Evolutionary conservation across 2,329 filamentous ascomycete species (phyloP).

Genomic region (Nakataea oryzae): DNA sequence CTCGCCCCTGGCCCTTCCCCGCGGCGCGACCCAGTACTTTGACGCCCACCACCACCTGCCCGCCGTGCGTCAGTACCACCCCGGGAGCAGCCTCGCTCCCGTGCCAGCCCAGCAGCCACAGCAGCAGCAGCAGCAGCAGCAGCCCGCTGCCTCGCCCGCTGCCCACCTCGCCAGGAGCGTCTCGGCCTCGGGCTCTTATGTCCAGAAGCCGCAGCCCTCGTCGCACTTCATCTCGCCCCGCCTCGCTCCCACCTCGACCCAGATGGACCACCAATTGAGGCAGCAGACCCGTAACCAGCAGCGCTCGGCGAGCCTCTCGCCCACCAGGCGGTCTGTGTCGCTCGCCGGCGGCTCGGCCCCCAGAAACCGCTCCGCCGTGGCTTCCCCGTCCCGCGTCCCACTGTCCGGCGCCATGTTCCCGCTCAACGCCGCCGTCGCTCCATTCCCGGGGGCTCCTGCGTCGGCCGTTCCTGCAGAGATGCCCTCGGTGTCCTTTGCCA

Average conservation of each 20-base stretch:
- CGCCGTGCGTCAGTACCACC: neutral
- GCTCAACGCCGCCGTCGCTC: neutral
- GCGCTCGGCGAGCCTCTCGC: constrained; percentile 21
- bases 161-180: neutral
- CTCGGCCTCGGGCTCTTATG: constrained; percentile 10
- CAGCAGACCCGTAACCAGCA: constrained; percentile 9
- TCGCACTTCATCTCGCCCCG: constrained; percentile 16
- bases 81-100: constrained; percentile 3
- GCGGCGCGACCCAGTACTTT: constrained; percentile 25
- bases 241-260: constrained; percentile 12
- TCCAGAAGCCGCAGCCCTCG: constrained; percentile 8
- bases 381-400: constrained; percentile 11
- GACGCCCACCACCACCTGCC: constrained; percentile 17
- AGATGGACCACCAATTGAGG: constrained; percentile 11
- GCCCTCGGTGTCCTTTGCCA: neutral
- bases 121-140: neutral
- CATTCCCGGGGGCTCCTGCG: constrained; percentile 1
- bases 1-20: constrained; percentile 27
- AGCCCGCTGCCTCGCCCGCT: neutral
- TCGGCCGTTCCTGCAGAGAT: constrained; percentile 1
- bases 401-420: neutral
- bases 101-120: constrained; percentile 8
- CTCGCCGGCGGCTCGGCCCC: constrained; percentile 3
- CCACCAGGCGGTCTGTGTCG: constrained; percentile 11
- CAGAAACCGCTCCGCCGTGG: constrained; percentile 8